Percentiles rank a stretch among this genome's conserved stretches.
These are phyloP conservation scores for Cytospora piceae DNA, from an alignment of 2,329 filamentous ascomycete species.

Conservation along the genomic window DNA sequence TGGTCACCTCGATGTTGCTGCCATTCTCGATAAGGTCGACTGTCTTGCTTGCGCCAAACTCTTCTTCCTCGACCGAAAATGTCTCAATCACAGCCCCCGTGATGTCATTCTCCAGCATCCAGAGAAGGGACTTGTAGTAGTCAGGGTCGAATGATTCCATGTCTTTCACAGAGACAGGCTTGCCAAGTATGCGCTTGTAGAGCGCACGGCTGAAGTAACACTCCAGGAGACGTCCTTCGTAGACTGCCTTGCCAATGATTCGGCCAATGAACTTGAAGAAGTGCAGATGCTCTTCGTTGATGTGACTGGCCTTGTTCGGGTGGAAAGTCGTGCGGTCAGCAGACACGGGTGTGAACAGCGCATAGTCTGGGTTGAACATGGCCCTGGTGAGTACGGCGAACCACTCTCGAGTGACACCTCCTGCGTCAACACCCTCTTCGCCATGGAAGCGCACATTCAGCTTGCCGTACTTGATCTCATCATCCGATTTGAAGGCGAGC, in stretches of 20 bases:
- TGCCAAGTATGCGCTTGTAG: constrained; percentile 96
- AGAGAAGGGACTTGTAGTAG: constrained; percentile 97
- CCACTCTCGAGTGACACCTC: constrained; percentile 97
- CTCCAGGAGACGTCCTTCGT: constrained; percentile 92
- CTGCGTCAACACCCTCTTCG: constrained; percentile 96
- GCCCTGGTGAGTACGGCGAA: constrained; percentile 96
- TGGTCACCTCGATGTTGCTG: constrained; percentile 88
- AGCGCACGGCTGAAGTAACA: constrained; percentile 99
- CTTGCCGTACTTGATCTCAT: constrained; percentile 99
- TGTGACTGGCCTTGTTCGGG: constrained; percentile 88
- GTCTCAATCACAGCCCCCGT: constrained; percentile 97
- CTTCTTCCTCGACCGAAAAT: constrained; percentile 91
- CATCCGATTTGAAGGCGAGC: constrained; percentile 94
- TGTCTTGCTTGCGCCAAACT: constrained; percentile 86
- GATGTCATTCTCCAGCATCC: constrained; percentile 99
- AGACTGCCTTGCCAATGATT: constrained; percentile 96
- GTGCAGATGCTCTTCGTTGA: constrained; percentile 93
- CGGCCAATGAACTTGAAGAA: constrained; percentile 99
- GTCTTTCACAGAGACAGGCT: constrained; percentile 95
- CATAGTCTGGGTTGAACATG: constrained; percentile 99
- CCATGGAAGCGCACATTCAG: constrained; percentile 96
- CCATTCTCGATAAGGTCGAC: constrained; percentile 88
- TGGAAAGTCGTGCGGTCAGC: constrained; percentile 99
- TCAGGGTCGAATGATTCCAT: constrained; percentile 99
- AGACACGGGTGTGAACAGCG: constrained; percentile 92